These are phyloP conservation scores for Colletotrichum sp. DNA, from an alignment of 2,329 filamentous ascomycete genomes.

Conservation along the genomic window DNA sequence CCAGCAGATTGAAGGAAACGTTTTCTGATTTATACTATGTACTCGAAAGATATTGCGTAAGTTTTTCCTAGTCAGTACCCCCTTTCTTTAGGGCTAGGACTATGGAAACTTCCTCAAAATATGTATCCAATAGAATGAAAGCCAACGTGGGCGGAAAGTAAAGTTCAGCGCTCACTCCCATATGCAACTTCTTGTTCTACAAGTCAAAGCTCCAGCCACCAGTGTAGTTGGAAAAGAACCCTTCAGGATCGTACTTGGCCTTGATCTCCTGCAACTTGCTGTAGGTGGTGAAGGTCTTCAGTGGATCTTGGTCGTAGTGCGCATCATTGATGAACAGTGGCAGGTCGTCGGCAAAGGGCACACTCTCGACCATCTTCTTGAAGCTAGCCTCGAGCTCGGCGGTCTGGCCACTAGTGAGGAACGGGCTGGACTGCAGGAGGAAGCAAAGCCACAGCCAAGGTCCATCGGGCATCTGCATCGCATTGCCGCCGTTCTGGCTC, in stretches of 20 bases:
- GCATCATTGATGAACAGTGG: neutral
- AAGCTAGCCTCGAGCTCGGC: neutral
- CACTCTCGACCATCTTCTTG: neutral
- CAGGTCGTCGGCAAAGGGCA: neutral
- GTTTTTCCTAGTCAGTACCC: fast-evolving
- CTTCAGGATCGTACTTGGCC: constrained; percentile 34
- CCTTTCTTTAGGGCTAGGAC: neutral
- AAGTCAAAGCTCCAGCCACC: neutral
- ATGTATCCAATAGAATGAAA: neutral
- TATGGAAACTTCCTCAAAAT: neutral
- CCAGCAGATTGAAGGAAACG: neutral
- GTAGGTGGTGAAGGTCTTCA: neutral
- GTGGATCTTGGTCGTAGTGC: neutral
- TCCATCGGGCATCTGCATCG: neutral
- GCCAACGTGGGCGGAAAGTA: neutral
- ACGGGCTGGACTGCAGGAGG: neutral
- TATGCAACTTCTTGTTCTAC: neutral
- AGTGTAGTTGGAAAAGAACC: constrained; percentile 26
- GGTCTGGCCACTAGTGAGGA: neutral
- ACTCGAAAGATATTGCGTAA: neutral
- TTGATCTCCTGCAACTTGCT: constrained; percentile 25
- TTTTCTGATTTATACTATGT: neutral
- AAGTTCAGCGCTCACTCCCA: neutral
- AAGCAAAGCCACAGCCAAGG: neutral
- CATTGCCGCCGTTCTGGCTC: neutral